Percentiles rank a stretch among this genome's conserved stretches.
These are phyloP conservation scores for Saccharomycopsis selenospora DNA, from an alignment of 805 yeast genomes.

Conservation along the genomic window DNA sequence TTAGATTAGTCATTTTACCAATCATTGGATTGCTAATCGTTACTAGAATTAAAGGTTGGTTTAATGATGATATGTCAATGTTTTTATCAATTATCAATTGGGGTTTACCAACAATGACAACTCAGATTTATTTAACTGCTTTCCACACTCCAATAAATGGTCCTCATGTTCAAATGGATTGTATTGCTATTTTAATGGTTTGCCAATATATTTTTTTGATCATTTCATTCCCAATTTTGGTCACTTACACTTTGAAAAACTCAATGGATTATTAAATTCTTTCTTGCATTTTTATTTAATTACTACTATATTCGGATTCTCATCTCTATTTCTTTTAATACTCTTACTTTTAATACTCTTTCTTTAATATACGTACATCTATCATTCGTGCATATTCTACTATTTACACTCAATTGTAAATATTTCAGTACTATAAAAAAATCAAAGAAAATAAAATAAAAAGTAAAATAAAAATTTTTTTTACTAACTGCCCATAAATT, in stretches of 20 bases:
- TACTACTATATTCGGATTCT: too few relatives aligned
- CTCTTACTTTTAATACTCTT: too few relatives aligned
- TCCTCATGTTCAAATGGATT: constrained; percentile 58
- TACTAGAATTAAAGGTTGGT: constrained; percentile 47
- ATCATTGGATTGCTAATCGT: constrained; percentile 66
- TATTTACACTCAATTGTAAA: too few relatives aligned
- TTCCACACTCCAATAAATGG: constrained; percentile 66
- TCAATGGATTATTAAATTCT: constrained; percentile 9
- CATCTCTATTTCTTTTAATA: too few relatives aligned
- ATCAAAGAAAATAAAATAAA: too few relatives aligned
- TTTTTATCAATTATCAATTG: constrained; percentile 72
- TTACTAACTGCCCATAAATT: too few relatives aligned
- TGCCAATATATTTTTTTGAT: constrained; percentile 50
- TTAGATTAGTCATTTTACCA: constrained; percentile 67
- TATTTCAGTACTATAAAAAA: too few relatives aligned
- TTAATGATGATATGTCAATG: constrained; percentile 46
- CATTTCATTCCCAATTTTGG: constrained; percentile 19
- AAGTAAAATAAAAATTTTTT: too few relatives aligned
- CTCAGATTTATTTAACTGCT: constrained; percentile 82
- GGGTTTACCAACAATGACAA: constrained; percentile 86
- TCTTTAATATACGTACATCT: too few relatives aligned
- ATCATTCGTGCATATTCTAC: too few relatives aligned
- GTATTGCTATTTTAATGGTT: constrained; percentile 69
- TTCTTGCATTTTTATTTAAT: too few relatives aligned
- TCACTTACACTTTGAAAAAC: constrained; percentile 16